Percentiles rank a stretch among this genome's conserved stretches.
Evolutionary conservation across 1,139 yeast genomes (phyloP).

Genomic region (Petasospora fabianii): DNA sequence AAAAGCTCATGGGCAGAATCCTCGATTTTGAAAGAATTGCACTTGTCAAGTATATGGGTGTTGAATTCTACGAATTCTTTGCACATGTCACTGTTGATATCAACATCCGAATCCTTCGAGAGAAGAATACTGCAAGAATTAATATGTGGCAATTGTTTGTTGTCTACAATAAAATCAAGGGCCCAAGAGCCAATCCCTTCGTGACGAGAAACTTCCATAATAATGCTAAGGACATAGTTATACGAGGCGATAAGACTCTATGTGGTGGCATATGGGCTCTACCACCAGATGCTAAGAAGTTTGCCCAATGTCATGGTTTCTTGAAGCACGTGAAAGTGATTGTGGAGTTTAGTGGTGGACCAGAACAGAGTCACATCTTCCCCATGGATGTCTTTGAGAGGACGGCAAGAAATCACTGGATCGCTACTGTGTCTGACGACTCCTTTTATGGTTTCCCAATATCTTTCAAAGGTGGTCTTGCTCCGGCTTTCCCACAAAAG

Average conservation of each 20-base stretch:
- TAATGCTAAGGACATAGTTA: conserved; percentile 8
- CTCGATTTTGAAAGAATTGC: conserved; percentile 25
- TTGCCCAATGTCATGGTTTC: conserved; percentile 21
- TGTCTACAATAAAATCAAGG: conserved; percentile 15
- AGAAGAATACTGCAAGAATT: conserved; percentile 10
- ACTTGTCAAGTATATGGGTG: conserved; percentile 20
- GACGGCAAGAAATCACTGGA: conserved; percentile 14
- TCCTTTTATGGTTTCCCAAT: conserved; percentile 20
- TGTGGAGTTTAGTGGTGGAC: conserved; percentile 15
- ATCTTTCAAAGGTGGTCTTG: conserved; percentile 20
- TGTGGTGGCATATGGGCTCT: conserved; percentile 28
- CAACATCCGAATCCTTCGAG: conserved; percentile 23
- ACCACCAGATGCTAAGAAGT: conserved; percentile 12
- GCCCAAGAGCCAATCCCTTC: conserved; percentile 3
- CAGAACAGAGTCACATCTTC: conserved; percentile 11
- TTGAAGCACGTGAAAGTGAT: conserved; percentile 15
- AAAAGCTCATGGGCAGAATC: conserved; percentile 16
- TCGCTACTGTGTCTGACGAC: conserved; percentile 10
- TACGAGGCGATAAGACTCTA: conserved; percentile 21
- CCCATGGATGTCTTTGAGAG: conserved; percentile 16
- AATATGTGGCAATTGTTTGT: conserved; percentile 24
- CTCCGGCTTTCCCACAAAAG: conserved; percentile 13
- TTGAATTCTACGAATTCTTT: conserved; percentile 24
- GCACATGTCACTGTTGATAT: conserved; percentile 14
- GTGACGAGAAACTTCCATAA: conserved; percentile 18